Conservation (phyloP, 768 basidiomycete genomes). For the Austroboletus festivus region DNA sequence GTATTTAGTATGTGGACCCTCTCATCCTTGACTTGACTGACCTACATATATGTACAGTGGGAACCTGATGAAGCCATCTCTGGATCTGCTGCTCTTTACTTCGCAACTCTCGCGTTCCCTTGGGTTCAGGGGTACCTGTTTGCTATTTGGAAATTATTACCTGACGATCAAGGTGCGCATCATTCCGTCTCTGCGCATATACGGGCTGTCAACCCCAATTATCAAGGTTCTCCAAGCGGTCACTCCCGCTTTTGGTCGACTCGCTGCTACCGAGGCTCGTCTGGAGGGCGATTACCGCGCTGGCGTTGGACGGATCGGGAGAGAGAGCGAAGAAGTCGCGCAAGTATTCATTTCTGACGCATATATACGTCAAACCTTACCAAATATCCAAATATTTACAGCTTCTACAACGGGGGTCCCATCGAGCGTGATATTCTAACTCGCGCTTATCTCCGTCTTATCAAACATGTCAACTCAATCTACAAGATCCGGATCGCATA, state of each 20-base stretch:
- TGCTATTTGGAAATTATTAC: slow-evolving; percentile 83
- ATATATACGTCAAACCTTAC: not conserved
- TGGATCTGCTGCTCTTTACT: slow-evolving; percentile 90
- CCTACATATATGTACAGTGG: slow-evolving; percentile 52
- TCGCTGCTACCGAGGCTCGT: slow-evolving; percentile 84
- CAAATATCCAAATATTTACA: slow-evolving; percentile 23
- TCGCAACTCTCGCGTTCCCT: slow-evolving; percentile 85
- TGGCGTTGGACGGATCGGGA: slow-evolving; percentile 79
- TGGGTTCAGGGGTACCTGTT: slow-evolving; percentile 76
- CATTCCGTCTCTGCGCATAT: not conserved
- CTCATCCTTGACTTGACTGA: not conserved
- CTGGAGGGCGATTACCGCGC: slow-evolving; percentile 89
- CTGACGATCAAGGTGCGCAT: slow-evolving; percentile 56
- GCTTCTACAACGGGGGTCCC: slow-evolving; percentile 88
- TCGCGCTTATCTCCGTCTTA: slow-evolving; percentile 71
- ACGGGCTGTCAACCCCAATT: not conserved
- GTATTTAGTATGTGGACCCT: slow-evolving; percentile 71
- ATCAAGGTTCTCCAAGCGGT: slow-evolving; percentile 68
- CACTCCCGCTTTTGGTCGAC: slow-evolving; percentile 88
- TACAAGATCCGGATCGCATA: slow-evolving; percentile 93
- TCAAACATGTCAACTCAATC: slow-evolving; percentile 87
- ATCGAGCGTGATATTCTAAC: slow-evolving; percentile 82
- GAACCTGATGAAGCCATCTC: slow-evolving; percentile 87
- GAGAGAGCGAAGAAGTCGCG: slow-evolving; percentile 94
- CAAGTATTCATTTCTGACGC: slow-evolving; percentile 36